Conservation (phyloP, 352 stramenopile species). For the Phytophthora brassicae region DNA sequence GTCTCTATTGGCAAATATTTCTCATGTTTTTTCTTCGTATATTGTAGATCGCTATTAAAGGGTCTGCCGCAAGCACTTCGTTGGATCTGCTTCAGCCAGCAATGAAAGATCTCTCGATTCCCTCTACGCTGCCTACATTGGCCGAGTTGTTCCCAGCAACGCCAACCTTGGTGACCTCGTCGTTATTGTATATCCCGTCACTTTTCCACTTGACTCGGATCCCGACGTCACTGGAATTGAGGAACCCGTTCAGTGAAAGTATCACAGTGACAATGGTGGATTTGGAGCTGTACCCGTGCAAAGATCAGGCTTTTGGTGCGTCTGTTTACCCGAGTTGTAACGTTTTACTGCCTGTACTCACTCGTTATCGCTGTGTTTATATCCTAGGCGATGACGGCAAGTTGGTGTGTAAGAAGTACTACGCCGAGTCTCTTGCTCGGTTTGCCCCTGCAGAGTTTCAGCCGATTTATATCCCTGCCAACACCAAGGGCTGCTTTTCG, state of each 20-base stretch:
- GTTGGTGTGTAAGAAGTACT: constrained; percentile 76
- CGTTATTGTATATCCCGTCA: constrained; percentile 72
- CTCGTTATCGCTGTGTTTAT: neutral
- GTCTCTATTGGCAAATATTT: too few relatives aligned
- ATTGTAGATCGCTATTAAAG: constrained; percentile 66
- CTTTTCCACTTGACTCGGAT: constrained; percentile 71
- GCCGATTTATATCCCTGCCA: constrained; percentile 75
- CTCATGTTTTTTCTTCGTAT: neutral
- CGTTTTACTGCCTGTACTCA: neutral
- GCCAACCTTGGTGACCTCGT: constrained; percentile 75
- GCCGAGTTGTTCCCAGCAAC: constrained; percentile 64
- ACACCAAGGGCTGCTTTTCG: constrained; percentile 65
- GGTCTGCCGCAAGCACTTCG: constrained; percentile 49
- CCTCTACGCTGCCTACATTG: constrained; percentile 57
- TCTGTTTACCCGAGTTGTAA: too few relatives aligned
- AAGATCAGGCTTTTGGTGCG: constrained; percentile 62
- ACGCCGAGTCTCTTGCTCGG: constrained; percentile 53
- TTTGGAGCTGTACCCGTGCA: constrained; percentile 75
- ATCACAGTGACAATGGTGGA: constrained; percentile 73
- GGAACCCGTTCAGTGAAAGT: constrained; percentile 80
- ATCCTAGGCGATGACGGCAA: constrained; percentile 35
- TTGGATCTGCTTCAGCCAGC: constrained; percentile 70
- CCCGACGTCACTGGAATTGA: constrained; percentile 69
- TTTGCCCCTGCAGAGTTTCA: constrained; percentile 67
- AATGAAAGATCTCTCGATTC: constrained; percentile 56